These are phyloP conservation scores for Umbelopsis sp. DNA, from an alignment of 192 early-diverging fungal species.

Conservation along the genomic window DNA sequence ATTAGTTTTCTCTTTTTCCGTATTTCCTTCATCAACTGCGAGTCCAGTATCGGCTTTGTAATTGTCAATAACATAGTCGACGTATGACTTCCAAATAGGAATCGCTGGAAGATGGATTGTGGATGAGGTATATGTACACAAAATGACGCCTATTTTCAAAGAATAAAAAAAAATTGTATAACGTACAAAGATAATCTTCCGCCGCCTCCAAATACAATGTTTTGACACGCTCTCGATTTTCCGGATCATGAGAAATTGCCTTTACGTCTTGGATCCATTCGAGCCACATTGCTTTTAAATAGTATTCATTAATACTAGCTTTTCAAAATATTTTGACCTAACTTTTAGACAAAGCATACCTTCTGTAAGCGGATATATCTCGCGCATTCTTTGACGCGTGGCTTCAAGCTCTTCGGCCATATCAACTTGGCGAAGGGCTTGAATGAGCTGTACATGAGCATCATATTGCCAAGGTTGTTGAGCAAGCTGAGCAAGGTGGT, in stretches of 20 bases:
- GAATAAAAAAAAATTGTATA: neutral
- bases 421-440: constrained; percentile 36
- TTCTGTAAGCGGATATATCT: constrained; percentile 63
- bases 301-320: no score
- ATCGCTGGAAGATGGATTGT: constrained; percentile 53
- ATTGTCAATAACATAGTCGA: constrained; percentile 55
- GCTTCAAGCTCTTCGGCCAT: constrained; percentile 50
- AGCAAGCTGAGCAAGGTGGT: constrained; percentile 18
- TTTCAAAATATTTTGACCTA: neutral
- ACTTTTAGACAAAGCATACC: constrained; percentile 35
- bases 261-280: constrained; percentile 74
- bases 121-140: neutral
- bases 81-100: constrained; percentile 64
- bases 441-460: constrained; percentile 50
- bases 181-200: constrained; percentile 74
- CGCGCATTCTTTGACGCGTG: constrained; percentile 60
- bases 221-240: constrained; percentile 51
- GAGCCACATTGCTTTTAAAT: constrained; percentile 63
- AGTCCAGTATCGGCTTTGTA: constrained; percentile 28
- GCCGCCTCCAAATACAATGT: constrained; percentile 55
- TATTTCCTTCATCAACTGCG: constrained; percentile 30
- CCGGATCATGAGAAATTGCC: constrained; percentile 36
- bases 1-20: constrained; percentile 23
- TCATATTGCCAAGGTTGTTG: constrained; percentile 53
- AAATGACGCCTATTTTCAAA: neutral